Evolutionary conservation across 768 basidiomycete species (phyloP), one percentile per base, ranked within the genome.

Genomic region (Rhodotorula toruloides): DNA sequence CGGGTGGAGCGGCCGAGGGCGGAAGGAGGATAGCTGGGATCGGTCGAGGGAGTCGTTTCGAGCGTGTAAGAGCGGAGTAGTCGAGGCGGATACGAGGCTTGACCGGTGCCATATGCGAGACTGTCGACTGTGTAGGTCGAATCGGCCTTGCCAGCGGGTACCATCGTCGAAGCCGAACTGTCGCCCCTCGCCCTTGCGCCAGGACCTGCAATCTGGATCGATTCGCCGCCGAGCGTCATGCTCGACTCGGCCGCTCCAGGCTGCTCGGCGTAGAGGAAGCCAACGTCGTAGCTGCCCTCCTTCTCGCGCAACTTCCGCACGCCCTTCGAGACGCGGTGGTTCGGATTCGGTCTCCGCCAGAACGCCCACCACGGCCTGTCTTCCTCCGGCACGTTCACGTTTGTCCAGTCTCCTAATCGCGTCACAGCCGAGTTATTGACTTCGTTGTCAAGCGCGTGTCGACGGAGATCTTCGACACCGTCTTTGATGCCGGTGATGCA

Each of bases 371-470:
- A 90, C 0, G 83, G 78, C 12, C 91, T 84, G 0, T 87, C 81
- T 76, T 94, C 91, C 8, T 77, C 80, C 0, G 87, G 88, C 64
- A 87, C 86, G 74, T 98, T 99, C 31, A 91, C 85, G 76, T 99
- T 98, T 61, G 82, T 82, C 90, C 91, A 96, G 48, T 88, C 84
- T 11, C 85, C 86, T 17, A 99, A 84, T 70, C 90, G 90, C 2
- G 92, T 97, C 19, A 88, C 86, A 6, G 93, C 90, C 0, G 89
- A 91, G 58, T 86, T 96, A 80, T 99, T 99, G 71, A 97, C 93
- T 74, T 91, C 86, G 67, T 96, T 88, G 76, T 99, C 94, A 46
- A 93, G 82, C 14, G 78, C 73, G 16, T 87, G 88, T 56, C 94
- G 86, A n/a, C 93, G 86, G 76, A 90, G 93, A 78, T 99, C 94